Evolutionary conservation across 176 grass and related monocot genomes (phyloP), one percentile per base, ranked within the genome.

Genomic region (Themeda triandra): DNA sequence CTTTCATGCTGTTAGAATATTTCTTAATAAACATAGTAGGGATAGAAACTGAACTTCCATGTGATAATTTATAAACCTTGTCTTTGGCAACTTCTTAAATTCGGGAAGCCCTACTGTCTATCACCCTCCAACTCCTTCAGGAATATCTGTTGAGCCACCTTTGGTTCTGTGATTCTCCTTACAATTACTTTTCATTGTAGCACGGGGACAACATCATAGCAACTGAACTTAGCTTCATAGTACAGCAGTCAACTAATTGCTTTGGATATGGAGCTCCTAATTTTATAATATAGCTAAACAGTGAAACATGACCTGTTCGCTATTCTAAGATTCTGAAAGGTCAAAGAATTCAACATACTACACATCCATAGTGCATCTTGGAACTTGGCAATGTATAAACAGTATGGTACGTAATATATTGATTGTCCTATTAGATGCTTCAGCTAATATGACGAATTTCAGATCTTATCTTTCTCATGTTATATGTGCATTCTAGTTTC

Each of bases 271-370:
- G 15, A 29, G 31, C 14, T 76, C 5, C 8, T 37, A 42, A 40
- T 53, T 66, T 48, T 75, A 9, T 25, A 75, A 24, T 37, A n/a
- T n/a, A 33, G 2, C 32, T 33, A 2, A 33, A 33, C 32, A 29
- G 6, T 28, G n/a, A 4, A 36, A 42, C n/a, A 29, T 25, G 23
- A 25, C 56, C 23, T 59, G 23, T 59, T 59, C 3, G 51, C 30
- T 85, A 71, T 40, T 28, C 21, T 39, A 69, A 36, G 13, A 28
- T 71, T 41, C 51, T 21, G 62, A 82, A 66, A 65, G 78, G 67
- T 30, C 63, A 51, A 80, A 64, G 15, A 64, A n/a, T 63, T 13
- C 1, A 56, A n/a, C 29, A 4, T 49, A 7, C 17, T 63, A 8
- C 49, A 10, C 41, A 62, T 86, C 30, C 58, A 30, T 31, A 66